Evolutionary conservation across 352 stramenopile species (phyloP).

Genomic region (Phytophthora kernoviae): DNA sequence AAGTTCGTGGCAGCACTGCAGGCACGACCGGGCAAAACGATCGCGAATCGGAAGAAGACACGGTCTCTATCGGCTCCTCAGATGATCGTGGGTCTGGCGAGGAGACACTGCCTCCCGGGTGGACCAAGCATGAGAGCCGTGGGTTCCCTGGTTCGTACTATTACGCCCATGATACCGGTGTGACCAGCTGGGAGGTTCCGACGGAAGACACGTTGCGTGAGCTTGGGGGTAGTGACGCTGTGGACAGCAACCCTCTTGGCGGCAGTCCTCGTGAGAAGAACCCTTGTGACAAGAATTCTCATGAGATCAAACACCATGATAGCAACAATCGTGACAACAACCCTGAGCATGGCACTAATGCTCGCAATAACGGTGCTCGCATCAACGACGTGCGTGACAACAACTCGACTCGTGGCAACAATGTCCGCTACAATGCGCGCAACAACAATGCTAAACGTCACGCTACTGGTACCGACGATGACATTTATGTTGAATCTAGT

Average conservation of each 20-base stretch:
- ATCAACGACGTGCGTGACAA: too few species aligned
- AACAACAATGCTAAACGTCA: neutral
- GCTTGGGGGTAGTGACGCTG: neutral
- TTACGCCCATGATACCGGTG: constrained; percentile 63
- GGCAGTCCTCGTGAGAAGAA: too few species aligned
- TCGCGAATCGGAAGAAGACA: constrained; percentile 57
- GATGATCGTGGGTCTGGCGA: constrained; percentile 41
- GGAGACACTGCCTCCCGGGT: constrained; percentile 45
- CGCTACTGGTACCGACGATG: constrained; percentile 3
- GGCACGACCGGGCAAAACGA: constrained; percentile 37
- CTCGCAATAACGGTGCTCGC: too few species aligned
- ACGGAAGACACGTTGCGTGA: constrained; percentile 27
- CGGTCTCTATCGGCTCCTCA: constrained; percentile 39
- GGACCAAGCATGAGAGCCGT: constrained; percentile 73
- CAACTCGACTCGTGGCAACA: too few species aligned
- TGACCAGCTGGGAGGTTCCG: constrained; percentile 74
- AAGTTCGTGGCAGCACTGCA: constrained; percentile 40
- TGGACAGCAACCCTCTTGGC: neutral
- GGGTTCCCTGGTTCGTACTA: constrained; percentile 67
- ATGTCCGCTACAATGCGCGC: too few species aligned
- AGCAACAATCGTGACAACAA: too few species aligned
- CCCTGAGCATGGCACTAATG: too few species aligned
- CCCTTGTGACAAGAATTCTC: too few species aligned
- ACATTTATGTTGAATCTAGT: constrained; percentile 25
- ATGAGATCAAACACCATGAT: too few species aligned